Conservation (phyloP, 2,329 filamentous ascomycete genomes). For the Mycocentrospora acerina region DNA sequence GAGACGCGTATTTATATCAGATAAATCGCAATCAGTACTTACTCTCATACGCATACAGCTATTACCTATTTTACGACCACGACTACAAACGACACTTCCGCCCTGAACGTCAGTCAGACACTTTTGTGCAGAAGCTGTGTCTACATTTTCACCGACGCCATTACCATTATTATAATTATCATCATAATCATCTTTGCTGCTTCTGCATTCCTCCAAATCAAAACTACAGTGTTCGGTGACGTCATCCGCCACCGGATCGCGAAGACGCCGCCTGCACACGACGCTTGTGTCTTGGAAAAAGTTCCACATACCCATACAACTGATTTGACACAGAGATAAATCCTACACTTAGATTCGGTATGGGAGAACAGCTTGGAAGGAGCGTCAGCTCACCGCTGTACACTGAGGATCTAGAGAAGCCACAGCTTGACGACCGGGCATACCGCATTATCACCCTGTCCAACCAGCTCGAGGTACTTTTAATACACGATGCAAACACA, state of each 20-base stretch:
- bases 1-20: slow-evolving; percentile 11
- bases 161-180: too few species aligned
- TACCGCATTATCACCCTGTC: slow-evolving; percentile 84
- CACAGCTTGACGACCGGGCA: slow-evolving; percentile 78
- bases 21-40: slow-evolving; percentile 28
- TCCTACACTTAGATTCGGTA: slow-evolving; percentile 13
- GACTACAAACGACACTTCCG: slow-evolving; percentile 10
- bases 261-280: slow-evolving; percentile 23
- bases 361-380: slow-evolving; percentile 32
- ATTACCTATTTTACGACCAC: slow-evolving; percentile 21
- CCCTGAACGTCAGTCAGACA: slow-evolving; percentile 11
- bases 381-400: slow-evolving; percentile 30
- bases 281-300: slow-evolving; percentile 9
- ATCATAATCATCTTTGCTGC: too few species aligned
- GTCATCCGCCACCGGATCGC: slow-evolving; percentile 21
- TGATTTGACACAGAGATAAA: slow-evolving; percentile 1
- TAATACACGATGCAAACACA: slow-evolving; percentile 92
- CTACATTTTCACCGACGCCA: too few species aligned
- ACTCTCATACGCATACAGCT: slow-evolving; percentile 13
- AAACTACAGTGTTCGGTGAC: too few species aligned
- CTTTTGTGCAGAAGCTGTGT: too few species aligned
- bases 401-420: slow-evolving; percentile 73
- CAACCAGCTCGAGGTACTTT: slow-evolving; percentile 85
- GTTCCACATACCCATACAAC: slow-evolving; percentile 6
- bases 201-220: too few species aligned